phyloP scores from a whole-genome alignment of 2,329 filamentous ascomycete genomes.

The Coniochaeta ligniaria region DNA sequence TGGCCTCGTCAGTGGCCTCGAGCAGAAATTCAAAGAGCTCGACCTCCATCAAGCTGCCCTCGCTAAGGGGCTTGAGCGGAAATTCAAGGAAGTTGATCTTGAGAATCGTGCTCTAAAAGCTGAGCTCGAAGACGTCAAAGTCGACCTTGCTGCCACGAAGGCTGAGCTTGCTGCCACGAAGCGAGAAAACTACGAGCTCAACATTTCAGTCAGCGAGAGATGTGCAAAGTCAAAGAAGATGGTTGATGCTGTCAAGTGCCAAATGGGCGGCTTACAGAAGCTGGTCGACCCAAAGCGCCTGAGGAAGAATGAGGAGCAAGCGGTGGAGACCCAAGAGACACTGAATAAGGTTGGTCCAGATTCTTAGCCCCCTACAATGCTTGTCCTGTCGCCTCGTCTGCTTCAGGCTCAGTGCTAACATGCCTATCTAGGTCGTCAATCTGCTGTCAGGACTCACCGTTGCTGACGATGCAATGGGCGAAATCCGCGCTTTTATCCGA shows the following conservation, averaged over 20 bases:
- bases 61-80: no score
- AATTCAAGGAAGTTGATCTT: background rate
- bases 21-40: background rate
- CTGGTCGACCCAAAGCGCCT: background rate
- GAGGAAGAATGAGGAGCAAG: background rate
- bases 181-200: background rate
- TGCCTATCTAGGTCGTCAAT: background rate
- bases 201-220: background rate
- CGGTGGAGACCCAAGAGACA: background rate
- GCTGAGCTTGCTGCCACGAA: background rate
- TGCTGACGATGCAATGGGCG: background rate
- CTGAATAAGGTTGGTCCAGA: background rate
- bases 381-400: no score
- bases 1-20: no score
- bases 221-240: background rate
- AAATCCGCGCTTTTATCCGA: background rate
- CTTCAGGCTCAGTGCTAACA: background rate
- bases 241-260: background rate
- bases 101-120: background rate
- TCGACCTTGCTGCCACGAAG: background rate
- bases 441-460: background rate
- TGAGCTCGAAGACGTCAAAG: background rate
- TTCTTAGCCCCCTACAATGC: background rate
- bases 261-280: background rate
- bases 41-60: no score